Evolutionary conservation across 345 rosid genomes (phyloP), one percentile per base, ranked within the genome.

Genomic region (Heritiera fomes): DNA sequence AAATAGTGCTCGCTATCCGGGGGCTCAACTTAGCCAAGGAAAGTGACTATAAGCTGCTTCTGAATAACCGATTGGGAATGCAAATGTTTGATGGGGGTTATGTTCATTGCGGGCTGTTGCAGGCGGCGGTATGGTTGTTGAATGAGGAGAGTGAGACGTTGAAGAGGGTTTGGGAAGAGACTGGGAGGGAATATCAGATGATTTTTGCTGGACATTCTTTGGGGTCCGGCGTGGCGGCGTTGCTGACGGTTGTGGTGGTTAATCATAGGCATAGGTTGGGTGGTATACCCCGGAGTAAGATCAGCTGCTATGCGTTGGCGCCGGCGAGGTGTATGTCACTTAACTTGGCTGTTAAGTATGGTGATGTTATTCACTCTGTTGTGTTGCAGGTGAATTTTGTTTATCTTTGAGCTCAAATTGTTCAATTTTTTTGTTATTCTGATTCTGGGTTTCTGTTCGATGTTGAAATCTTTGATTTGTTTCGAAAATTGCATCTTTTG

Each of bases 301-400:
- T 96, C 4, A 80, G 85, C 84, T 90, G 98, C 71, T 94, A 91
- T 50, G 89, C 98, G 0, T 41, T 92, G 68, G 99, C 99, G 61
- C 99, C 99, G 4, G 98, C 98, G 3, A 84, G 99, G 77, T 96
- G 99, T 83, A 91, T 96, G 99, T 94, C 98, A 7, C 95, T 96
- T 68, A 96, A 90, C 77, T 83, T 96, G 80, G 98, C 99, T 43
- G 98, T 96, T 72, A 96, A 92, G 88, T 96, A 96, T 65, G 99
- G 97, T 10, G 98, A 96, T 83, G 91, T 96, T 74, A 89, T 96
- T 83, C 79, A 85, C 82, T 96, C 99, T 20, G 80, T 91, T n/a
- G 84, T 96, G 17, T 86, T 96, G 83, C 98, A 96, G 99, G 99
- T 96, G 62, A 23, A 28, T 43, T 23, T 40, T 20, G 0, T 18